Conservation (phyloP, 2,329 filamentous ascomycete species). For the Hymenoscyphus occultus region DNA sequence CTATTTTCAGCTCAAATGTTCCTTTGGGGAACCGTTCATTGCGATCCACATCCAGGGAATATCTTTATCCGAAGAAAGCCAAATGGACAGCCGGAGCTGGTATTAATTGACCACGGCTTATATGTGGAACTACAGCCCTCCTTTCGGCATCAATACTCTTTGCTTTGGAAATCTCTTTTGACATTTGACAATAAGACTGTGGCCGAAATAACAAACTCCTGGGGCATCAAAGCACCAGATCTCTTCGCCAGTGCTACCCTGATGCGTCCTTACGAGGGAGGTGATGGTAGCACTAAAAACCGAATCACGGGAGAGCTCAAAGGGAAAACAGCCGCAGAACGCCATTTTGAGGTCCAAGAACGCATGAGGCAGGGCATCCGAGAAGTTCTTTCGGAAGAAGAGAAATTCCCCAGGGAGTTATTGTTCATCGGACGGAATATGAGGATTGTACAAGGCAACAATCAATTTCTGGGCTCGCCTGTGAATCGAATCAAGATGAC, state of each 20-base stretch:
- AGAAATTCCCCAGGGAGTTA: constrained; percentile 66
- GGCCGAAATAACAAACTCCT: constrained; percentile 65
- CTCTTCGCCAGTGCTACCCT: constrained; percentile 89
- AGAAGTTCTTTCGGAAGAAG: constrained; percentile 64
- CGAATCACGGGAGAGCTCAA: constrained; percentile 52
- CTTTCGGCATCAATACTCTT: constrained; percentile 82
- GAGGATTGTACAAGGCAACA: constrained; percentile 71
- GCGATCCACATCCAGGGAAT: constrained; percentile 95
- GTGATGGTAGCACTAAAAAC: constrained; percentile 66
- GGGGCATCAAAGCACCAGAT: constrained; percentile 87
- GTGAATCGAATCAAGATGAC: constrained; percentile 92
- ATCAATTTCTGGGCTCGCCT: constrained; percentile 69
- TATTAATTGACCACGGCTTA: constrained; percentile 94
- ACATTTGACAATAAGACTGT: constrained; percentile 89
- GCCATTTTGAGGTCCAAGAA: constrained; percentile 74
- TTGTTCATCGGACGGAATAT: constrained; percentile 72
- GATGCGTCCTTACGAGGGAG: constrained; percentile 86
- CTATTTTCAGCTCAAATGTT: constrained; percentile 98
- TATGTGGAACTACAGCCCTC: constrained; percentile 86
- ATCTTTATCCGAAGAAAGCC: constrained; percentile 89
- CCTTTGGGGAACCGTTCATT: constrained; percentile 92
- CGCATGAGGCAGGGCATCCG: constrained; percentile 62
- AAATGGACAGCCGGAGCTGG: constrained; percentile 79
- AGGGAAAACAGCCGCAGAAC: constrained; percentile 53
- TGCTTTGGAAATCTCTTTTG: constrained; percentile 92